Evolutionary conservation across 176 grass and related monocot genomes (phyloP).

Genomic region (Paspalum vaginatum): DNA sequence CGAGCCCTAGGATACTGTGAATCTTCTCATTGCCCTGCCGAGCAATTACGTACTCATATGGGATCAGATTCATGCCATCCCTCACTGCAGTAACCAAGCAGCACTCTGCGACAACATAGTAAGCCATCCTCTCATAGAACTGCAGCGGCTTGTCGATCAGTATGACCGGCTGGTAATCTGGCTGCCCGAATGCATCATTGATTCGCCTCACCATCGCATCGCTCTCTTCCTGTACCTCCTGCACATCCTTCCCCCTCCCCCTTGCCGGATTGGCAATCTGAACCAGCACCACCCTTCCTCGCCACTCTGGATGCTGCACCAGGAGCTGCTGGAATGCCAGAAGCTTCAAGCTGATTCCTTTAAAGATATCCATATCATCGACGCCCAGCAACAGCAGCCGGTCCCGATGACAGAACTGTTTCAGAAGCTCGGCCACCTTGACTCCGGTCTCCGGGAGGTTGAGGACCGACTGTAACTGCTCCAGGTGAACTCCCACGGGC

Average conservation of each 20-base stretch:
- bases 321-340: constrained; percentile 91
- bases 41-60: constrained; percentile 89
- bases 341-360: constrained; percentile 93
- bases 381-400: constrained; percentile 74
- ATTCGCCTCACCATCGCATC: constrained; percentile 88
- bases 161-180: constrained; percentile 77
- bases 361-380: constrained; percentile 97
- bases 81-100: constrained; percentile 95
- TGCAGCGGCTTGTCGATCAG: constrained; percentile 76
- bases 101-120: constrained; percentile 83
- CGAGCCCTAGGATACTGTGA: constrained; percentile 64
- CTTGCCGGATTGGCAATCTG: constrained; percentile 96
- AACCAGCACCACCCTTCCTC: constrained; percentile 73
- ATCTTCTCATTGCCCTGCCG: constrained; percentile 78
- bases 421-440: constrained; percentile 76
- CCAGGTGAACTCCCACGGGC: constrained; percentile 86
- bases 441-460: constrained; percentile 57
- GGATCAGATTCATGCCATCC: constrained; percentile 97
- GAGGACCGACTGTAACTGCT: constrained; percentile 67
- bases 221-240: constrained; percentile 84
- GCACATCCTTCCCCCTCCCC: constrained; percentile 83
- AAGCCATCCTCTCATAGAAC: constrained; percentile 95
- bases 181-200: constrained; percentile 74
- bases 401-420: constrained; percentile 57
- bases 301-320: constrained; percentile 74